phyloP scores from a whole-genome alignment of 2,329 filamentous ascomycete genomes.

The Fusarium clavum region DNA sequence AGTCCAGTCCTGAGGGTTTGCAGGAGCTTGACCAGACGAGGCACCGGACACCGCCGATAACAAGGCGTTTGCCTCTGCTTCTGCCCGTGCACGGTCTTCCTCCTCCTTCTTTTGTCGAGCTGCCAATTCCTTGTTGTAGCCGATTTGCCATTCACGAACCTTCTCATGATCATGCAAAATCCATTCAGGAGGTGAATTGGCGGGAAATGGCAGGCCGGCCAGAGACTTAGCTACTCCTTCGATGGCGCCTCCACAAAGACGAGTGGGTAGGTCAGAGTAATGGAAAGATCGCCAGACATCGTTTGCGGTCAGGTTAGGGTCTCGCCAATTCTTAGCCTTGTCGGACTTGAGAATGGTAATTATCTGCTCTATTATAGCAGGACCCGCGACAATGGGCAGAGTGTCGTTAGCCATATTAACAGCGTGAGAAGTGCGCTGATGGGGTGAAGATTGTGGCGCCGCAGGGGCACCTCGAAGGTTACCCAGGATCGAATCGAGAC shows the following conservation, averaged over 20 bases:
- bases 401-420: slow-evolving; percentile 35
- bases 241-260: slow-evolving; percentile 57
- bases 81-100: slow-evolving; percentile 52
- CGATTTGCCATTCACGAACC: slow-evolving; percentile 65
- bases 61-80: slow-evolving; percentile 50
- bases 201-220: slow-evolving; percentile 60
- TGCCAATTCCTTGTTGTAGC: slow-evolving; percentile 57
- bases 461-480: slow-evolving; percentile 47
- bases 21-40: slow-evolving; percentile 38
- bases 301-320: slow-evolving; percentile 54
- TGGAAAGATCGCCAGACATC: slow-evolving; percentile 50
- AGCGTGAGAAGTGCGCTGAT: slow-evolving; percentile 25
- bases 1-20: slow-evolving; percentile 52
- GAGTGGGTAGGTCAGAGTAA: slow-evolving; percentile 58
- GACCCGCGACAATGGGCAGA: slow-evolving; percentile 49
- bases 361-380: slow-evolving; percentile 56
- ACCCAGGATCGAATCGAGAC: slow-evolving; percentile 56
- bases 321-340: slow-evolving; percentile 56
- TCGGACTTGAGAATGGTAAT: slow-evolving; percentile 59
- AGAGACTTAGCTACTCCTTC: slow-evolving; percentile 58
- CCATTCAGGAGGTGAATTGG: slow-evolving; percentile 65
- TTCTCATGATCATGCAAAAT: slow-evolving; percentile 60
- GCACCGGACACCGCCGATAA: slow-evolving; percentile 38
- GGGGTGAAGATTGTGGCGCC: slow-evolving; percentile 19
- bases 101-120: slow-evolving; percentile 55